Conservation (phyloP, 345 rosid species). For the Gossypium arboreum region DNA sequence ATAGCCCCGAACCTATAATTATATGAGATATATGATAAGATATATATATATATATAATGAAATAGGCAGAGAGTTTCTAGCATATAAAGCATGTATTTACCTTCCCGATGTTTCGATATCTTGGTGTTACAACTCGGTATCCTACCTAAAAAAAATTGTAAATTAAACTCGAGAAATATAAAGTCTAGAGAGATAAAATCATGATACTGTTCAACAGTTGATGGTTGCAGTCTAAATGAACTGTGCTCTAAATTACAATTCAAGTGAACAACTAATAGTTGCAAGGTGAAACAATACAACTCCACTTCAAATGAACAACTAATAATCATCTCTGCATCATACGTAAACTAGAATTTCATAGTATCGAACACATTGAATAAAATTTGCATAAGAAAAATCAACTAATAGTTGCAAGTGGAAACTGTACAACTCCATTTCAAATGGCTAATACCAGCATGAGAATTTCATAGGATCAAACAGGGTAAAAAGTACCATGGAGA, state of each 20-base stretch:
- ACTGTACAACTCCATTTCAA: neutral
- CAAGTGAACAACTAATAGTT: neutral
- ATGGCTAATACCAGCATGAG: no score
- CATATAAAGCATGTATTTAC: constrained; percentile 27
- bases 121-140: constrained; percentile 67
- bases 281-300: neutral
- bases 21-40: neutral
- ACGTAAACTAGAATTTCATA: neutral
- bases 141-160: constrained; percentile 62
- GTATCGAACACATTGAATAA: neutral
- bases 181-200: neutral
- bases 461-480: neutral
- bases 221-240: neutral
- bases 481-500: no score
- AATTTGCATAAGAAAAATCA: neutral
- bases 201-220: neutral
- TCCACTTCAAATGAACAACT: neutral
- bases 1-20: constrained; percentile 75
- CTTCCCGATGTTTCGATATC: constrained; percentile 63
- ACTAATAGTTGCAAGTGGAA: neutral
- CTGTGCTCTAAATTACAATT: neutral
- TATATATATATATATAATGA: neutral
- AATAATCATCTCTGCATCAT: no score
- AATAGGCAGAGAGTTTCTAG: constrained; percentile 16
- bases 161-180: constrained; percentile 17